phyloP scores from a whole-genome alignment of 1,284 basidiomycete genomes.

The Apiotrichum veenhuisii region DNA sequence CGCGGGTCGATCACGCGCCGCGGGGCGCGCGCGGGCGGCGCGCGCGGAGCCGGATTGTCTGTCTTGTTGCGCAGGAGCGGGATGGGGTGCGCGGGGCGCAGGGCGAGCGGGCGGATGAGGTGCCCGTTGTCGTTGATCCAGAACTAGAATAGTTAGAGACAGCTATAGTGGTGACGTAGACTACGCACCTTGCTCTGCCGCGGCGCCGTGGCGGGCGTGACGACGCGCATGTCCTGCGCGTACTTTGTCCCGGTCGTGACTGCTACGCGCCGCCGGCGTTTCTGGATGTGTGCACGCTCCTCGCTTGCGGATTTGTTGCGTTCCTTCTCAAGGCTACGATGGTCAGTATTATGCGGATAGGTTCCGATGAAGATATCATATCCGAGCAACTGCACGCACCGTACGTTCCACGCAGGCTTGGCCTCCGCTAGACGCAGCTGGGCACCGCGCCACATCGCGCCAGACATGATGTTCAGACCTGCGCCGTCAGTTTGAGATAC shows the following conservation, averaged over 20 bases:
- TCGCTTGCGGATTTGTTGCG: slow-evolving; percentile 17
- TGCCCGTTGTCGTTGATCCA: slow-evolving; percentile 33
- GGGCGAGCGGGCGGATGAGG: slow-evolving; percentile 37
- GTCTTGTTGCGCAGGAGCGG: neutral
- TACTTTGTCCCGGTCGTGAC: slow-evolving; percentile 34
- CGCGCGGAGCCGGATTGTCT: neutral
- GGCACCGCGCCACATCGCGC: slow-evolving; percentile 46
- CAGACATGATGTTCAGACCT: slow-evolving; percentile 49
- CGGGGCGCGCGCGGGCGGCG: slow-evolving; percentile 18
- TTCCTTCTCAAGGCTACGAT: slow-evolving; percentile 22
- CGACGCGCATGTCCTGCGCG: slow-evolving; percentile 42
- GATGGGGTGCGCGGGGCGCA: slow-evolving; percentile 40
- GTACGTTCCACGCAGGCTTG: slow-evolving; percentile 30
- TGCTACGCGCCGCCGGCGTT: slow-evolving; percentile 10
- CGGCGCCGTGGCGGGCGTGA: slow-evolving; percentile 16
- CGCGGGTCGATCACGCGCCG: slow-evolving; percentile 37
- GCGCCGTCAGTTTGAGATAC: neutral
- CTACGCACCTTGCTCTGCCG: neutral
- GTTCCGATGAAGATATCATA: no score
- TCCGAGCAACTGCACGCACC: no score
- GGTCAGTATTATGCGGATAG: no score
- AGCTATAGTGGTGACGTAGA: neutral
- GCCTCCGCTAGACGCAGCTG: slow-evolving; percentile 45
- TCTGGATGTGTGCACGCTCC: slow-evolving; percentile 9
- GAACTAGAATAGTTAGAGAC: slow-evolving; percentile 23